Evolutionary conservation across 1,284 basidiomycete species (phyloP).

Genomic region (Heliocybe sulcata): DNA sequence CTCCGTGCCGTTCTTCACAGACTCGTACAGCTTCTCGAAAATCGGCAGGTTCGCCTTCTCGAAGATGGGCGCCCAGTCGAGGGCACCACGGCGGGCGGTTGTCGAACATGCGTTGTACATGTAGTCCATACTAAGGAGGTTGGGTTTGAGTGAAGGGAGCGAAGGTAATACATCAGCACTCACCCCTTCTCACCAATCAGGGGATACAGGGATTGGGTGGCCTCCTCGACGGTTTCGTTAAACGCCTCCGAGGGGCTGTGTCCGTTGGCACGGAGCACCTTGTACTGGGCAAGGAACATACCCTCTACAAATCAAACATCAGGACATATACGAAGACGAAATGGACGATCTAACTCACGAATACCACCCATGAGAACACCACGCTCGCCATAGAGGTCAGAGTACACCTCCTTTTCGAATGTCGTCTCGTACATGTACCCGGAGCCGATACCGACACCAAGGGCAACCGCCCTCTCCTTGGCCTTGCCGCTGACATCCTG

Average conservation of each 20-base stretch:
- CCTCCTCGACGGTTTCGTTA: conserved; percentile 99
- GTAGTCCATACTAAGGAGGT: conserved; percentile 84
- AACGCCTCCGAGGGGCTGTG: conserved; percentile 98
- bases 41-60: conserved; percentile 91
- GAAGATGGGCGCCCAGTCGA: conserved; percentile 99
- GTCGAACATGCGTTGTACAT: conserved; percentile 99
- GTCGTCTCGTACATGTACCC: conserved; percentile 99
- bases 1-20: conserved; percentile 92
- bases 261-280: conserved; percentile 97
- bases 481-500: conserved; percentile 97
- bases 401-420: conserved; percentile 99
- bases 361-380: conserved; percentile 99
- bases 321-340: conserved; percentile 1
- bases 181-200: conserved; percentile 92
- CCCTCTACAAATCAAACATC: conserved; percentile 57
- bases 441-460: conserved; percentile 93
- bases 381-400: conserved; percentile 99
- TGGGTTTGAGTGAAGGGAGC: conserved; percentile 4
- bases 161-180: conserved; percentile 16
- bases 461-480: conserved; percentile 93
- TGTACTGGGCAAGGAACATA: conserved; percentile 98
- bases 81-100: conserved; percentile 95
- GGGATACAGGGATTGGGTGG: conserved; percentile 97
- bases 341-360: conserved; percentile 43
- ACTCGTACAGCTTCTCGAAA: conserved; percentile 93